Percentiles rank a stretch among this genome's conserved stretches.
Evolutionary conservation across 345 rosid genomes (phyloP).

Genomic region (Geranium brycei): DNA sequence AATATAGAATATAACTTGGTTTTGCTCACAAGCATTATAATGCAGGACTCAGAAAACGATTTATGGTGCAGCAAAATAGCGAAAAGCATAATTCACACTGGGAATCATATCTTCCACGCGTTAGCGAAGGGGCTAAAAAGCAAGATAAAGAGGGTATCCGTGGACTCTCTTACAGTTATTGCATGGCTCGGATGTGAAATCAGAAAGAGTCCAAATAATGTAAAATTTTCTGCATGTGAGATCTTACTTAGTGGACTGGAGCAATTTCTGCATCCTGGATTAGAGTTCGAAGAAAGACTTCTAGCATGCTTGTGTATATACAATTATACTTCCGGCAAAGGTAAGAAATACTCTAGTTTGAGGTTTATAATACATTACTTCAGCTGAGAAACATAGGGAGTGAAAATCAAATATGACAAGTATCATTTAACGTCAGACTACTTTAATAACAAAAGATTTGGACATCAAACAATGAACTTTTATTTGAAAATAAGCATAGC

Average conservation of each 20-base stretch:
- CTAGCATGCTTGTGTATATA: conserved; percentile 78
- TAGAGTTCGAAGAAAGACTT: conserved; percentile 70
- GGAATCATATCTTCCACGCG: conserved; percentile 43
- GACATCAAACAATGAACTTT: too few species aligned
- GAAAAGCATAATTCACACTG: conserved; percentile 32
- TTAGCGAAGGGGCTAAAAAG: conserved; percentile 54
- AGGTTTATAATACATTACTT: too few species aligned
- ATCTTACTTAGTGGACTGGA: conserved; percentile 50
- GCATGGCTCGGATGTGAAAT: conserved; percentile 83
- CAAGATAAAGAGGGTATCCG: conserved; percentile 41
- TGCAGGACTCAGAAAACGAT: conserved; percentile 60
- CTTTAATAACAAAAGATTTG: too few species aligned
- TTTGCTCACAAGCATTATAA: not conserved
- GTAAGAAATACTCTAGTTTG: conserved; percentile 17
- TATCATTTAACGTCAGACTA: too few species aligned
- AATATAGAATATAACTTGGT: not conserved
- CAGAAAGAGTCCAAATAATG: conserved; percentile 36
- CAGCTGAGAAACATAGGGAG: too few species aligned
- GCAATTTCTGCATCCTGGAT: conserved; percentile 74
- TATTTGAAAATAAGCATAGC: too few species aligned
- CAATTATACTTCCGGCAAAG: conserved; percentile 79
- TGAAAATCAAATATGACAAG: too few species aligned
- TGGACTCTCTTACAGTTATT: conserved; percentile 43
- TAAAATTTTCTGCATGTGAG: conserved; percentile 52
- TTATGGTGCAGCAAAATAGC: conserved; percentile 65